These are phyloP conservation scores for Coriolopsis trogii DNA, from an alignment of 1,284 basidiomycete species.

Conservation along the genomic window DNA sequence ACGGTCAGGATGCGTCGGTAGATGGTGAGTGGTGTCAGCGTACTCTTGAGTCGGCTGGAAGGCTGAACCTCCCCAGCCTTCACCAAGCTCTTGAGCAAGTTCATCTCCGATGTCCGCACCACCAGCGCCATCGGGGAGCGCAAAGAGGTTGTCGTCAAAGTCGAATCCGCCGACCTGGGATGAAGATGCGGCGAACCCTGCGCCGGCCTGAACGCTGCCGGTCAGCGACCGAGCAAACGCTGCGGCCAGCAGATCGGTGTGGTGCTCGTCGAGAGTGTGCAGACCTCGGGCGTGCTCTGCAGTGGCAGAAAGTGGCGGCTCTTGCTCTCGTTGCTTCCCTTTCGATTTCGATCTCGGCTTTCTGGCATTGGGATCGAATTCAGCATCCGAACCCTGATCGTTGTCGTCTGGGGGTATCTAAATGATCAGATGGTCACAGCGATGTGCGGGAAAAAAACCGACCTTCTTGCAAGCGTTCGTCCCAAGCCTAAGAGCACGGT, in stretches of 20 bases:
- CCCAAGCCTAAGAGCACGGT: conserved; percentile 56
- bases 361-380: conserved; percentile 49
- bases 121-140: conserved; percentile 55
- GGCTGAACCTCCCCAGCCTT: conserved; percentile 55
- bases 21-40: background rate
- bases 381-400: conserved; percentile 46
- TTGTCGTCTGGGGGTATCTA: conserved; percentile 7
- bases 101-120: conserved; percentile 68
- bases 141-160: conserved; percentile 57
- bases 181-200: conserved; percentile 49
- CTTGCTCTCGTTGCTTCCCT: conserved; percentile 35
- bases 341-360: conserved; percentile 36
- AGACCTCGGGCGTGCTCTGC: conserved; percentile 50
- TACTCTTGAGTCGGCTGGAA: background rate
- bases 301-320: conserved; percentile 25
- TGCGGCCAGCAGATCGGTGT: conserved; percentile 64
- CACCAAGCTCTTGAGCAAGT: conserved; percentile 70
- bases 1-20: too few relatives aligned
- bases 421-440: too few relatives aligned
- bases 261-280: conserved; percentile 70
- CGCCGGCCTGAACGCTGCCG: conserved; percentile 31
- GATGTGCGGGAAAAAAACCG: too few relatives aligned
- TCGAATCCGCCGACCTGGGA: conserved; percentile 57
- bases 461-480: conserved; percentile 39
- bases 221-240: conserved; percentile 66